Evolutionary conservation across 305 asterid genomes (phyloP), one percentile per base, ranked within the genome.

Genomic region (Plantago coronopus): DNA sequence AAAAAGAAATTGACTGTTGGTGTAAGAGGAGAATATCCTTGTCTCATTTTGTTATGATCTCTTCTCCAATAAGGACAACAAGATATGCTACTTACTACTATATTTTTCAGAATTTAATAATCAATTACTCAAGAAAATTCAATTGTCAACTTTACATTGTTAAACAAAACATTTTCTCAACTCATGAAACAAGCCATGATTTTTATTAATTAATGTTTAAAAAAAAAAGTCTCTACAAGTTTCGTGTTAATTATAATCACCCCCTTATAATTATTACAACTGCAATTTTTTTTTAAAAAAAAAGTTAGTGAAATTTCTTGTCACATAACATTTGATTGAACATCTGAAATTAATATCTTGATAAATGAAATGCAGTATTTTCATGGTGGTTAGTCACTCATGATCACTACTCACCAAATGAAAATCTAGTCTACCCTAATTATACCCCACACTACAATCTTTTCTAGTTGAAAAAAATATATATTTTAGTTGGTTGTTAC

Each of bases 1-100:
- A 57, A 62, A 25, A 60, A 54, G 49, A 31, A 71, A 69, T 77
- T 80, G 76, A 73, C 57, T 65, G 82, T 69, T 68, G 75, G 76
- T 76, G 77, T 79, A 68, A 79, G 71, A 63, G 71, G 68, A 59
- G 86, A 77, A 74, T 69, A 77, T 68, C 63, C 74, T 63, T 61
- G 50, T 73, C 75, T 69, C 51, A 60, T 68, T 34, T 59, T 74
- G 66, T 43, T 34, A 48, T 62, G 67, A 58, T 69, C 42, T 64
- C 61, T 56, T 59, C 76, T 77, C 72, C 72, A 64, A 81, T 73
- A 80, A 75, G 20, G 63, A 66, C 70, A 79, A 74, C 58, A 59
- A 54, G 3, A 65, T 31, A 59, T 19, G 51, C 54, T 54, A 18
- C 54, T 64, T 34, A 22, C 17, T 9, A 19, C 12, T 4, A 2